Conservation (phyloP, 371 early-diverging fungal species). For the Mortierella sp. region DNA sequence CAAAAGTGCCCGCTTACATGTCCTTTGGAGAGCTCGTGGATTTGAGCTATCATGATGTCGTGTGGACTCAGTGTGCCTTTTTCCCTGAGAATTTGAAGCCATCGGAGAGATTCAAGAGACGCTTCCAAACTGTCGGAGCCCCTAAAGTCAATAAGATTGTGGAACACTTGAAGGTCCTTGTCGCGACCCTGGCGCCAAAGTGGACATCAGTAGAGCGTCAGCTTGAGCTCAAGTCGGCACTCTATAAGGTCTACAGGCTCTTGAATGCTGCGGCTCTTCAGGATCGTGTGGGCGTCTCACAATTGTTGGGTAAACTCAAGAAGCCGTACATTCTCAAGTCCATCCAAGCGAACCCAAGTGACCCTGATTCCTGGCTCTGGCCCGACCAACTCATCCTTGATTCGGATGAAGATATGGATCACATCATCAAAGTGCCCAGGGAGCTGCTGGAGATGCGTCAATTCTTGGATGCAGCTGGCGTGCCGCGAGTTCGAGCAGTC, state of each 20-base stretch:
- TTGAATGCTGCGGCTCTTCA: neutral
- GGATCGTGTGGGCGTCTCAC: no score
- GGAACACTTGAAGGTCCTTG: constrained; percentile 12
- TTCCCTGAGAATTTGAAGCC: constrained; percentile 24
- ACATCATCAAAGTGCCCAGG: constrained; percentile 1
- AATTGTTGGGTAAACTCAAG: neutral
- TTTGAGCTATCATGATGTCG: neutral
- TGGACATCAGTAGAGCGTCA: constrained; percentile 14
- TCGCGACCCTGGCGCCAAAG: constrained; percentile 1
- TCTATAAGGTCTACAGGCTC: constrained; percentile 13
- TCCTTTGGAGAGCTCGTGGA: constrained; percentile 11
- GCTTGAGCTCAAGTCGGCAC: neutral
- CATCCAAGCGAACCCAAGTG: constrained; percentile 7
- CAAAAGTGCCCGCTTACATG: constrained; percentile 5
- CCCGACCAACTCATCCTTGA: constrained; percentile 31
- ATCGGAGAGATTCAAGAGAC: neutral
- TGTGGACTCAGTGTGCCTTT: constrained; percentile 31
- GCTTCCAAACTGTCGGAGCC: neutral
- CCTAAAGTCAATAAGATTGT: neutral
- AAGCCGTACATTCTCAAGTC: constrained; percentile 26
- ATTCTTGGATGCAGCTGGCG: constrained; percentile 24
- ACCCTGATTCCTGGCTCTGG: constrained; percentile 4
- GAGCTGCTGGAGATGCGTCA: neutral
- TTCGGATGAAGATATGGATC: constrained; percentile 12
- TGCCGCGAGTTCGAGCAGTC: constrained; percentile 6